Conservation (phyloP, 2,329 filamentous ascomycete species). For the Zymoseptoria crescenta region DNA sequence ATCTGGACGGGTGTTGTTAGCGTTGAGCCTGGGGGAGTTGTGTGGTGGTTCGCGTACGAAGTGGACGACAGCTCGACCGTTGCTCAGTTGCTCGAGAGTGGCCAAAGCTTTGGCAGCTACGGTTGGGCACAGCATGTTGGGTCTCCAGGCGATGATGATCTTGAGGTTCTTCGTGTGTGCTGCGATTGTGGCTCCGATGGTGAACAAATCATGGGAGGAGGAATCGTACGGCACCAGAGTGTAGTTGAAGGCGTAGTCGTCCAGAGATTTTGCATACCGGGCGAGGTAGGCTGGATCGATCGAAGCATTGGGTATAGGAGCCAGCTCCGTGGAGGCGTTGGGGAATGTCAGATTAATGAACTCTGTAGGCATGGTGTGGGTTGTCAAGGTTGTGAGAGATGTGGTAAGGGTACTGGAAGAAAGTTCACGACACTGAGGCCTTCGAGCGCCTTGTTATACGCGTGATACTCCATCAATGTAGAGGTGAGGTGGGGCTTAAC, state of each 20-base stretch:
- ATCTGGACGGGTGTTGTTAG: slow-evolving; percentile 29
- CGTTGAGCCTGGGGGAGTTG: neutral
- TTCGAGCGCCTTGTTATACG: neutral
- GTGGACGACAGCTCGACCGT: slow-evolving; percentile 52
- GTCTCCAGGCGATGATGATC: slow-evolving; percentile 54
- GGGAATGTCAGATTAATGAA: slow-evolving; percentile 54
- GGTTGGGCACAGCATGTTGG: slow-evolving; percentile 55
- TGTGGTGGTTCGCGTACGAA: slow-evolving; percentile 30
- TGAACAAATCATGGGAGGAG: slow-evolving; percentile 49
- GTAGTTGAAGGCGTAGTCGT: slow-evolving; percentile 56
- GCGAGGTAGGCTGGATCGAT: slow-evolving; percentile 50
- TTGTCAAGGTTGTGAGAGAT: neutral
- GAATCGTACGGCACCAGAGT: slow-evolving; percentile 55
- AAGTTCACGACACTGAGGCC: neutral
- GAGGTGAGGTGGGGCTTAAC: neutral
- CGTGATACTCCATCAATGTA: neutral
- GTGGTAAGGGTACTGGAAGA: neutral
- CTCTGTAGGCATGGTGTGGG: slow-evolving; percentile 32
- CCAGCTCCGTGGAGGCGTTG: slow-evolving; percentile 50
- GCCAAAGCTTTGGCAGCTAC: slow-evolving; percentile 55
- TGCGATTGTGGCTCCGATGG: slow-evolving; percentile 51
- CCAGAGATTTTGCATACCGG: slow-evolving; percentile 50
- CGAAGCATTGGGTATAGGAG: slow-evolving; percentile 44
- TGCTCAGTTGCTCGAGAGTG: slow-evolving; percentile 53
- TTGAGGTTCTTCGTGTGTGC: slow-evolving; percentile 52